Base-by-base conservation (phyloP, 2,329 filamentous ascomycete genomes). In the Neofusicoccum umdonicola region DNA sequence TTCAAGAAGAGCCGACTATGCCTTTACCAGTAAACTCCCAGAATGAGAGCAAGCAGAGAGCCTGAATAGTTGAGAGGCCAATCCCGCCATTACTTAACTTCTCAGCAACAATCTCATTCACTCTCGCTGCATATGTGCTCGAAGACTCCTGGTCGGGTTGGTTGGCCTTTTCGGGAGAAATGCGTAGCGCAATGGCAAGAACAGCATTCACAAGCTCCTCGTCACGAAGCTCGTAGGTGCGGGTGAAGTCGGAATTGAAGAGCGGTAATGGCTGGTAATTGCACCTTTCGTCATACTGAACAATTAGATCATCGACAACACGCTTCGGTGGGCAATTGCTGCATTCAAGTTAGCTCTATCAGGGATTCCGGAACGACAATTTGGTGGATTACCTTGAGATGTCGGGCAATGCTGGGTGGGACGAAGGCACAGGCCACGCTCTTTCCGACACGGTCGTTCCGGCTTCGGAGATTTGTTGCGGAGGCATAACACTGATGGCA, bases 191-290 rank as follows among this genome's bases (percentile, higher is more conserved):
- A n/a, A 34, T 47, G 27, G 56, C 56, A 13, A 60, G 27, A 15
- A 60, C 27, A 8, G 31, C 27, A 13, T 37, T 47, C 3, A 60
- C 11, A 9, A 60, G 27, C 9, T 60, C 56, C 9, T 60, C 41
- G 15, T 47, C 42, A 12, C 31, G 31, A 6, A 17, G 9, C 6
- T 60, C 27, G 42, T 22, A 45, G 2, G 39, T 35, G 8, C 41
- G 39, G 6, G 31, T n/a, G 27, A 60, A 47, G 9, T 34, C 17
- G 15, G 56, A 17, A 9, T 17, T 2, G n/a, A 60, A 60, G 8
- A 60, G 31, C 7, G 56, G 56, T 1, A 60, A 15, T 5, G 56
- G 56, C n/a, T 60, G 56, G 15, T 60, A 45, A n/a, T 60, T 60
- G 42, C 56, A 60, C 9, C 42, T 27, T 27, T 60, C 31, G 9